Conservation (phyloP, 2,329 filamentous ascomycete species). For the Scedosporium minutisporum region DNA sequence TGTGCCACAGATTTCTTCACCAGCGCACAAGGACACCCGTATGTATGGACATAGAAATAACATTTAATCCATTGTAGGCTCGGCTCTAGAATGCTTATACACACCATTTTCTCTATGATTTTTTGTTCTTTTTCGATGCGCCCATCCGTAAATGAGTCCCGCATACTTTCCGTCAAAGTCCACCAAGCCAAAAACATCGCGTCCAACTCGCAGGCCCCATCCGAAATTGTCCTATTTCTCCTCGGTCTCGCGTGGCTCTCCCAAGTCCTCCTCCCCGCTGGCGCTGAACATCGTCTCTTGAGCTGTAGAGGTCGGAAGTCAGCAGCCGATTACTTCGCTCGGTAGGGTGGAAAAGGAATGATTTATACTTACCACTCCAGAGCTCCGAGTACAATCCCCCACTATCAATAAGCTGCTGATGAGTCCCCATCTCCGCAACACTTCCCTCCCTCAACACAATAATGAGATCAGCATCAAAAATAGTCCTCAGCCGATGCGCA, state of each 20-base stretch:
- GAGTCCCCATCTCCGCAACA: constrained; percentile 84
- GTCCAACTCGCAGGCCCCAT: background rate
- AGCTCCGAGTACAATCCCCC: constrained; percentile 79
- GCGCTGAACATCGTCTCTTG: constrained; percentile 52
- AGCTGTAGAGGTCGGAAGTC: constrained; percentile 28
- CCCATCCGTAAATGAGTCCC: no score
- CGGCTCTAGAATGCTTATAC: no score
- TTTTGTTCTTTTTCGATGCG: no score
- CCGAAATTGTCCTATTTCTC: constrained; percentile 13
- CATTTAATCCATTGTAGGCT: no score
- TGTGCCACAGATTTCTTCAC: background rate
- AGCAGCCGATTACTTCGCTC: background rate
- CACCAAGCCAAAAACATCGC: background rate
- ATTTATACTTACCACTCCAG: constrained; percentile 64
- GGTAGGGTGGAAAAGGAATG: background rate
- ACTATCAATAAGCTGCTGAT: constrained; percentile 69
- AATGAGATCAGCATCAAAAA: constrained; percentile 87
- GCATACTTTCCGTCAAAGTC: no score
- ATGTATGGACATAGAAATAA: no score
- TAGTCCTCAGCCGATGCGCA: constrained; percentile 83
- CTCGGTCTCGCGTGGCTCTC: constrained; percentile 7
- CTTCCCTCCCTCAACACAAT: constrained; percentile 77
- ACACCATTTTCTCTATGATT: no score
- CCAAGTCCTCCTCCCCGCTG: constrained; percentile 31
- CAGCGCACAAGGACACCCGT: background rate